A percentile compares a stretch with the other conserved stretches of the same genome.
These are phyloP conservation scores for Puccinellia tenuiflora DNA, from an alignment of 176 grass and related monocot species.

Conservation along the genomic window DNA sequence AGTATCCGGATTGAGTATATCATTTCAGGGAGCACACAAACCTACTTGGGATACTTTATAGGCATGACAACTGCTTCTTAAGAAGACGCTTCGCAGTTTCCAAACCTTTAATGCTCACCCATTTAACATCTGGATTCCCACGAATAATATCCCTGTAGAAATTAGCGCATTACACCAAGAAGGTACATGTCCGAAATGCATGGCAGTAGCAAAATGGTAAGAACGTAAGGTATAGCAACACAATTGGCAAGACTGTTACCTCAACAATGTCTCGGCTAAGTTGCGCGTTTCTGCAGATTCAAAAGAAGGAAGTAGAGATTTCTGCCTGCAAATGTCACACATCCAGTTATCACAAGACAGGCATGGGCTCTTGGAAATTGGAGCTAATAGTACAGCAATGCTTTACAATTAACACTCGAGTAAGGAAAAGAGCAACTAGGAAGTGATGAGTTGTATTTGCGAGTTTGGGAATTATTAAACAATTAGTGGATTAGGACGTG, in stretches of 20 bases:
- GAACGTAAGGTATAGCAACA: neutral
- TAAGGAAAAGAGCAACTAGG: neutral
- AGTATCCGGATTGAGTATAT: neutral
- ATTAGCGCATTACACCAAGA: slow-evolving; percentile 4
- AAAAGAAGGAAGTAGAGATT: slow-evolving; percentile 82
- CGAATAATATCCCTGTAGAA: slow-evolving; percentile 74
- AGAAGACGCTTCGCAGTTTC: slow-evolving; percentile 83
- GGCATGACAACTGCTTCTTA: slow-evolving; percentile 97
- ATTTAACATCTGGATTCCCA: slow-evolving; percentile 93
- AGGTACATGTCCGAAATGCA: neutral
- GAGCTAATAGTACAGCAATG: slow-evolving; percentile 5
- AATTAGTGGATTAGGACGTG: too few species aligned
- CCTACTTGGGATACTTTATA: slow-evolving; percentile 97
- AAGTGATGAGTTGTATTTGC: neutral
- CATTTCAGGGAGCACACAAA: slow-evolving; percentile 29
- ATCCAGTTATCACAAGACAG: slow-evolving; percentile 5
- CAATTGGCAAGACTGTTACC: slow-evolving; percentile 34
- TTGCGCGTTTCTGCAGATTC: slow-evolving; percentile 83
- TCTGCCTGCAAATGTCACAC: slow-evolving; percentile 47
- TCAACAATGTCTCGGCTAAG: slow-evolving; percentile 78
- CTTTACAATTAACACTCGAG: neutral
- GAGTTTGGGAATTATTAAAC: neutral
- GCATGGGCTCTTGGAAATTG: too few species aligned
- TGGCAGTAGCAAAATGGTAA: neutral
- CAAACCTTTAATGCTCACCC: slow-evolving; percentile 97